These are phyloP conservation scores for Melastoma malabathricum DNA, from an alignment of 345 rosid genomes.

Conservation along the genomic window DNA sequence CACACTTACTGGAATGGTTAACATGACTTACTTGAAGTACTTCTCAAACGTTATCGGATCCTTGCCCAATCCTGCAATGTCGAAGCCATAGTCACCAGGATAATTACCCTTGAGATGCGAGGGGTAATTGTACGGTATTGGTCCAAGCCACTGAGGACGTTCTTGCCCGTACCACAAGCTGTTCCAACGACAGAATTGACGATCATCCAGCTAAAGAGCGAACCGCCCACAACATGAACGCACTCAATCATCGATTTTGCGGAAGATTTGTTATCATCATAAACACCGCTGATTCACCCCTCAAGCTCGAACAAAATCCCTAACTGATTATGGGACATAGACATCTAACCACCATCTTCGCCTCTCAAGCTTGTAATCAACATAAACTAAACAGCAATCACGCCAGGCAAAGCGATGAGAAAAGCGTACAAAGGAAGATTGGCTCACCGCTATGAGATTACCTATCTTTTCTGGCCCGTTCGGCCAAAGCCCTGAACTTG, in stretches of 20 bases:
- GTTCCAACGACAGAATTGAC: slow-evolving; percentile 12
- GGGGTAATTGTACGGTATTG: slow-evolving; percentile 68
- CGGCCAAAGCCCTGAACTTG: slow-evolving; percentile 44
- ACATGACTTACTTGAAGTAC: slow-evolving; percentile 51
- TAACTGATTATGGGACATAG: no score
- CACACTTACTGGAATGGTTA: background rate
- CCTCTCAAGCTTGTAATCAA: no score
- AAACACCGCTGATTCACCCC: no score
- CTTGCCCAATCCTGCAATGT: slow-evolving; percentile 61
- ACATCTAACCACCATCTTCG: no score
- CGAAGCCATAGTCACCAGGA: slow-evolving; percentile 95
- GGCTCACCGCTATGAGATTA: slow-evolving; percentile 13
- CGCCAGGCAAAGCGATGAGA: no score
- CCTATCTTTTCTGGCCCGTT: slow-evolving; percentile 67
- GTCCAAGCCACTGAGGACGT: slow-evolving; percentile 96
- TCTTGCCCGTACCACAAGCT: slow-evolving; percentile 85
- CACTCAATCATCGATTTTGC: no score
- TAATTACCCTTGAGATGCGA: slow-evolving; percentile 60
- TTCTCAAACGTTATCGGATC: slow-evolving; percentile 50
- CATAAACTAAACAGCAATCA: no score
- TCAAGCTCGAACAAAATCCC: no score
- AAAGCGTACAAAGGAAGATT: background rate
- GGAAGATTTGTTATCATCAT: no score
- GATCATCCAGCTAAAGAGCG: no score
- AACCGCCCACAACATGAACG: no score